phyloP scores from a whole-genome alignment of 2,329 filamentous ascomycete species.

The Pseudogymnoascus sp. region DNA sequence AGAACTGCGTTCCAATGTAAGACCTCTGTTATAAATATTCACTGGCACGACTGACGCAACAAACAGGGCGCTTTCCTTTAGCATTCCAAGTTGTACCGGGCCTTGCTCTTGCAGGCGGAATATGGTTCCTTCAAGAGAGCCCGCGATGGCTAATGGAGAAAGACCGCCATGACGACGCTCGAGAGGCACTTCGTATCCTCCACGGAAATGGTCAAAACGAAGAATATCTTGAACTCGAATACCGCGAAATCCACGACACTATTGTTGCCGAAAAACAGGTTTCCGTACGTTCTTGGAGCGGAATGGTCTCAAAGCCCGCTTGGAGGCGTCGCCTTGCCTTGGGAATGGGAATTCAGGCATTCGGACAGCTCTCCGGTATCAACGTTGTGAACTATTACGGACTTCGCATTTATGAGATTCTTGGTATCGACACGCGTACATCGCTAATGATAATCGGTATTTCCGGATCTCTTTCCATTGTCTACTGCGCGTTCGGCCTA shows the following conservation, averaged over 20 bases:
- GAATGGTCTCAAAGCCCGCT: conserved; percentile 36
- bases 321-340: conserved; percentile 41
- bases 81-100: conserved; percentile 48
- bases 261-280: conserved; percentile 46
- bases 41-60: conserved; percentile 14
- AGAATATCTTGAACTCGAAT: conserved; percentile 46
- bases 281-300: conserved; percentile 33
- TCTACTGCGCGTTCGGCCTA: conserved; percentile 35
- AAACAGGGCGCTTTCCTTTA: conserved; percentile 52
- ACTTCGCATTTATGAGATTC: conserved; percentile 10
- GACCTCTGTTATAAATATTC: conserved; percentile 20
- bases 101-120: conserved; percentile 43
- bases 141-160: conserved; percentile 48
- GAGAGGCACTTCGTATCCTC: conserved; percentile 41
- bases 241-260: conserved; percentile 51
- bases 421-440: conserved; percentile 35
- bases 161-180: conserved; percentile 42
- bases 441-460: conserved; percentile 46
- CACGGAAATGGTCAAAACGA: conserved; percentile 40
- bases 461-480: conserved; percentile 41
- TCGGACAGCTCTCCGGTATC: conserved; percentile 41
- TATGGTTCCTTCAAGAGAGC: conserved; percentile 52
- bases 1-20: neutral
- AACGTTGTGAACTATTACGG: conserved; percentile 41
- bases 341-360: conserved; percentile 41